A percentile compares a stretch with the other conserved stretches of the same genome.
phyloP scores from a whole-genome alignment of 352 stramenopile species.

The Pythium apleroticum region DNA sequence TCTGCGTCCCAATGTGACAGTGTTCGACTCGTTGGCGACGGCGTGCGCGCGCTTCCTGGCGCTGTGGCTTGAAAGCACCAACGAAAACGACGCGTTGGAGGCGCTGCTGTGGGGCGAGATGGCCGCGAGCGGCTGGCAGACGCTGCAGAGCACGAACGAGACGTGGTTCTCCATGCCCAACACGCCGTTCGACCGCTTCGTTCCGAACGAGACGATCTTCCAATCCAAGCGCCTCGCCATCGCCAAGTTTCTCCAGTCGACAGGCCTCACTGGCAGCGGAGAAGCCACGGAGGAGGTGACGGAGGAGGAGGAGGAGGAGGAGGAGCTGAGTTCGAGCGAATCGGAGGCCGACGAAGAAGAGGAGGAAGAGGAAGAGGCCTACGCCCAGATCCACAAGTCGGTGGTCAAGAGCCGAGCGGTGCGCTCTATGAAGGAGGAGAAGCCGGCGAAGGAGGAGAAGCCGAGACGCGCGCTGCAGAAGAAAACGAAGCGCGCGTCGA shows the following conservation, averaged over 20 bases:
- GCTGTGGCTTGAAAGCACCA: conserved; percentile 29
- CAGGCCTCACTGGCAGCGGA: not conserved
- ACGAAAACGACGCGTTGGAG: conserved; percentile 33
- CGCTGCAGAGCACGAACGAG: conserved; percentile 47
- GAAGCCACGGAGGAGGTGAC: conserved; percentile 5
- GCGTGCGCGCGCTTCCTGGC: conserved; percentile 53
- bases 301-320: conserved; percentile 27
- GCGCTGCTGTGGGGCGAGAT: conserved; percentile 65
- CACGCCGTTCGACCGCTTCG: conserved; percentile 63
- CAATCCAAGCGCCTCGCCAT: conserved; percentile 58
- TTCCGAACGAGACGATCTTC: conserved; percentile 79
- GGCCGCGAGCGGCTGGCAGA: conserved; percentile 51
- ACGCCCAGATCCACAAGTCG: not conserved
- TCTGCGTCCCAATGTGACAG: conserved; percentile 66
- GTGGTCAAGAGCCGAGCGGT: not conserved
- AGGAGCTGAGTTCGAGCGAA: too few species aligned
- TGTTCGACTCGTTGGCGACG: conserved; percentile 74
- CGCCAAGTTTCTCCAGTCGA: conserved; percentile 51
- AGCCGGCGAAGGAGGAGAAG: not conserved
- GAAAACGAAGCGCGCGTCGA: not conserved
- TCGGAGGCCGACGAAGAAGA: conserved; percentile 1
- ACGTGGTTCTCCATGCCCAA: conserved; percentile 65
- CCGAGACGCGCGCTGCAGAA: not conserved
- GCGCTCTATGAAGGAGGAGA: not conserved
- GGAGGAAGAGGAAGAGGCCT: not conserved